Evolutionary conservation across 371 early-diverging fungal species (phyloP), one percentile per base, ranked within the genome.

Genomic region (Mucor velutinosus): DNA sequence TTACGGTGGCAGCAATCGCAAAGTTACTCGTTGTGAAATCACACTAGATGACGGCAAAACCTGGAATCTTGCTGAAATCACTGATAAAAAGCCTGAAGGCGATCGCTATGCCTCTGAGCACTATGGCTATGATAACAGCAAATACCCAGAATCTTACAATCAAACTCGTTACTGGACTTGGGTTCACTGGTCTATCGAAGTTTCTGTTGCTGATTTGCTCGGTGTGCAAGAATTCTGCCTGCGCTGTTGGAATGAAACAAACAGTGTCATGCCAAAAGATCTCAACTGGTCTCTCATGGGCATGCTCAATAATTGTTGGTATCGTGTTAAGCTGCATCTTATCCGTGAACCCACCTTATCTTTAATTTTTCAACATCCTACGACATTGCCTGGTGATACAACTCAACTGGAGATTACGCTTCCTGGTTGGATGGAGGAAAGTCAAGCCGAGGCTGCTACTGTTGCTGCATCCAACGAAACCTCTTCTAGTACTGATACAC

Each of bases 241-340:
- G 39, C 81, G 93, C 29, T 92, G 92, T 2, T 92, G 91, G 92
- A 93, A 94, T 69, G 79, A 84, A 11, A 77, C 82, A 5, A 80
- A 81, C 62, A 93, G 93, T 74, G 90, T 90, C 5, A 94, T 94
- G 72, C 95, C 95, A 1, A 74, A 79, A 45, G 72, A 84, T 6
- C 76, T 87, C 12, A 89, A 86, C n/a, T 94, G 94, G 94, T 93
- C 93, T 70, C 78, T 91, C 43, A 86, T 92, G 77, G 93, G 93
- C 33, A 92, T 93, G 81, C 91, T 94, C 89, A 90, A 94, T 77
- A 94, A 93, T 68, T 78, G 88, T 41, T 92, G 89, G 81, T 91
- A 83, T 74, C 75, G 80, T n/a, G 85, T 92, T 30, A 77, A 76
- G 43, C 63, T 83, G 43, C 71, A 80, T 55, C 21, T 79, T 21